Percentiles rank a stretch among this genome's conserved stretches.
These are phyloP conservation scores for Aspergillus quadricinctus DNA, from an alignment of 2,329 filamentous ascomycete genomes.

Conservation along the genomic window DNA sequence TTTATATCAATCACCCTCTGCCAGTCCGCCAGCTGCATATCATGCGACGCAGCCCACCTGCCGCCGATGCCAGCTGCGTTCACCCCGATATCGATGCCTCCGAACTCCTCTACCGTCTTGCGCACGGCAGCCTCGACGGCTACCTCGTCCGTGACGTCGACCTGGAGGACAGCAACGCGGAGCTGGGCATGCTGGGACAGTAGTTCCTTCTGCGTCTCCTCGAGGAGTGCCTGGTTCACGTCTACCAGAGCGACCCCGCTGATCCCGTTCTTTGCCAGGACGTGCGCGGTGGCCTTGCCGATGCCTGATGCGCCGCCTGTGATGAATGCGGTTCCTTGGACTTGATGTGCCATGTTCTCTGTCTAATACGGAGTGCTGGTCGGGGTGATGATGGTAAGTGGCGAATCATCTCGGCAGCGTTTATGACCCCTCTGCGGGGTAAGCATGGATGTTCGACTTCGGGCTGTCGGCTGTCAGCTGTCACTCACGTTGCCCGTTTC, in stretches of 20 bases:
- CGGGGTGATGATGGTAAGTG: background rate
- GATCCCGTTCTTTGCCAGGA: slow-evolving; percentile 48
- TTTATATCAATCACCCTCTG: slow-evolving; percentile 50
- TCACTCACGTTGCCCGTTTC: too few relatives aligned
- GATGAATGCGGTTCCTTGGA: slow-evolving; percentile 26
- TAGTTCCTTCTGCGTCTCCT: slow-evolving; percentile 26
- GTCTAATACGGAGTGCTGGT: background rate
- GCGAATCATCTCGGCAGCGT: background rate
- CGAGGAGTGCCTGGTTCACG: slow-evolving; percentile 39
- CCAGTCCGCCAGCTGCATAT: slow-evolving; percentile 48
- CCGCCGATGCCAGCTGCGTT: slow-evolving; percentile 54
- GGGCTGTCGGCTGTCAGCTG: too few relatives aligned
- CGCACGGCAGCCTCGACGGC: slow-evolving; percentile 44
- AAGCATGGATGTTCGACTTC: background rate
- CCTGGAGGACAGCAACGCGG: slow-evolving; percentile 36
- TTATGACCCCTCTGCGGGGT: background rate
- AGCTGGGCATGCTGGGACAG: slow-evolving; percentile 37
- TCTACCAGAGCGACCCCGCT: slow-evolving; percentile 49
- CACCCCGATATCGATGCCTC: slow-evolving; percentile 52
- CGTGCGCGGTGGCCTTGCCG: slow-evolving; percentile 47
- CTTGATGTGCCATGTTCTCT: slow-evolving; percentile 10
- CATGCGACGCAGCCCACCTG: slow-evolving; percentile 40
- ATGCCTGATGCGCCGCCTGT: slow-evolving; percentile 44
- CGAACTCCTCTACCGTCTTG: slow-evolving; percentile 44
- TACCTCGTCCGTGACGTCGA: slow-evolving; percentile 46